phyloP scores from a whole-genome alignment of 768 basidiomycete species.

The Suillus brevipes region DNA sequence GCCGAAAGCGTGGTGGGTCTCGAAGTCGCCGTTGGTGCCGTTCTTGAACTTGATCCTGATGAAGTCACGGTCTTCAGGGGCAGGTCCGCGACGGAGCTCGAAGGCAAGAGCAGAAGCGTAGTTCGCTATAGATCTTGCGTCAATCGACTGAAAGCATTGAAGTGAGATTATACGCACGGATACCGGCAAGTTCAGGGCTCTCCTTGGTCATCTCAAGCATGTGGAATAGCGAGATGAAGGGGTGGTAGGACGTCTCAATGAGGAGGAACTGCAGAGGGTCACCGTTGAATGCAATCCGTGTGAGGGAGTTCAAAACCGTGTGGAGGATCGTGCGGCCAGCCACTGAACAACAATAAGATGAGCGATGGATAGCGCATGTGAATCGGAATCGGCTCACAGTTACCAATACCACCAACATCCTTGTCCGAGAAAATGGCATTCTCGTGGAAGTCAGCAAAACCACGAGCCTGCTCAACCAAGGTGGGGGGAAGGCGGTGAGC shows the following conservation, averaged over 20 bases:
- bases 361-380: not conserved
- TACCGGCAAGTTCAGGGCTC: conserved; percentile 57
- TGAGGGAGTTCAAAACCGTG: conserved; percentile 68
- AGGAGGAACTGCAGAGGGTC: conserved; percentile 80
- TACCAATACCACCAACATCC: conserved; percentile 67
- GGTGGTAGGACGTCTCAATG: conserved; percentile 83
- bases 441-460: conserved; percentile 80
- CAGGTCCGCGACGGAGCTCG: conserved; percentile 74
- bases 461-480: conserved; percentile 70
- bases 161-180: conserved; percentile 52
- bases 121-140: conserved; percentile 49
- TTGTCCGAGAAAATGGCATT: conserved; percentile 67
- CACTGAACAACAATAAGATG: conserved; percentile 45
- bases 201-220: conserved; percentile 62
- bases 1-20: conserved; percentile 72
- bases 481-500: conserved; percentile 80
- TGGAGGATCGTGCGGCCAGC: conserved; percentile 79
- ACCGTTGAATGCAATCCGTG: conserved; percentile 75
- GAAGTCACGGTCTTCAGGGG: conserved; percentile 78
- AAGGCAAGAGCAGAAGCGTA: conserved; percentile 74
- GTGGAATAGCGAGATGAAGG: conserved; percentile 87
- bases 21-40: conserved; percentile 64
- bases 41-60: conserved; percentile 86
- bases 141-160: conserved; percentile 13
- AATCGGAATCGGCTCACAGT: conserved; percentile 54